These are phyloP conservation scores for Pythium scleroteichum DNA, from an alignment of 352 stramenopile genomes.

Conservation along the genomic window DNA sequence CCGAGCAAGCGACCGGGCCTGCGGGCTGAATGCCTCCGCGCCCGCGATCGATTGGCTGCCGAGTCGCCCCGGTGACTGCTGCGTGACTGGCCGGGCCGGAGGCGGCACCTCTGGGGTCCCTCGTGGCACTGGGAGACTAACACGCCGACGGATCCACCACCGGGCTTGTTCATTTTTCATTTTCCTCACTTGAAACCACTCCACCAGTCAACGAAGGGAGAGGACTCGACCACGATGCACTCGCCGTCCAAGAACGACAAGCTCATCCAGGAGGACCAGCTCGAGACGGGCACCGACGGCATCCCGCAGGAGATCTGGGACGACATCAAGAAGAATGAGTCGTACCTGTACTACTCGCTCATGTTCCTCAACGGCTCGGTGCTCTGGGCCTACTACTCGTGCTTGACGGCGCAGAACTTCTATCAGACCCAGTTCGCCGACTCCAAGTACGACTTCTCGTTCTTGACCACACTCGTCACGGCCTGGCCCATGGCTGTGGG, in stretches of 20 bases:
- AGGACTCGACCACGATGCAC: constrained; percentile 9
- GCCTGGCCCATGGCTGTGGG: constrained; percentile 63
- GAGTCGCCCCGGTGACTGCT: not conserved
- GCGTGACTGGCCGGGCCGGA: no score
- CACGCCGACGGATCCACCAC: not conserved
- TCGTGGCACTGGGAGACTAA: not conserved
- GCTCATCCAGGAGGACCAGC: constrained; percentile 26
- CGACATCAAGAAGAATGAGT: constrained; percentile 29
- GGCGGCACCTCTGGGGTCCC: no score
- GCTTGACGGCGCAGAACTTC: constrained; percentile 38
- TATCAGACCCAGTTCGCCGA: constrained; percentile 26
- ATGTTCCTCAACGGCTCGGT: constrained; percentile 43
- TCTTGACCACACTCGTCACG: constrained; percentile 61
- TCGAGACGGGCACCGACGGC: constrained; percentile 23
- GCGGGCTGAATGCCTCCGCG: not conserved
- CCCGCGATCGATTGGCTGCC: not conserved
- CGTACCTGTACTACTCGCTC: constrained; percentile 38
- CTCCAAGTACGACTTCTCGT: constrained; percentile 50
- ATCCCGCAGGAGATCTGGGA: constrained; percentile 32
- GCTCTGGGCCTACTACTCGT: constrained; percentile 45
- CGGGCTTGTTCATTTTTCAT: constrained; percentile 15
- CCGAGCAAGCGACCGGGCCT: not conserved
- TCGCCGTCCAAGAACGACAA: constrained; percentile 28
- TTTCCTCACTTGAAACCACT: constrained; percentile 9
- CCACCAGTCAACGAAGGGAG: not conserved